Conservation (phyloP, 805 yeast genomes). For the Candida nemodendra region DNA sequence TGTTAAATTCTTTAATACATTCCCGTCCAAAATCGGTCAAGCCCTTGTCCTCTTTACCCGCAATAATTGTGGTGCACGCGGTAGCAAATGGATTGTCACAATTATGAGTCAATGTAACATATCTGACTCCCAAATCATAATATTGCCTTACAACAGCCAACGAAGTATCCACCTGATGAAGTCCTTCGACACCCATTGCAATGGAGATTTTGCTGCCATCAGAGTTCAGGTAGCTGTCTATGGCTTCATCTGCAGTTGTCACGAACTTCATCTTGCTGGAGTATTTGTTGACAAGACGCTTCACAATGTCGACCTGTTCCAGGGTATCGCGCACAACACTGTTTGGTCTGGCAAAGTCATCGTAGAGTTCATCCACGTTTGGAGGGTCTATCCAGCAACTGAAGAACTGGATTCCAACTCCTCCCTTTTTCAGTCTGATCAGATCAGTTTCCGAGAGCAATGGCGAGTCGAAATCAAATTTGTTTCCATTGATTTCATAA, state of each 20-base stretch:
- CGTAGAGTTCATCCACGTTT: slow-evolving; percentile 36
- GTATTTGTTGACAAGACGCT: slow-evolving; percentile 43
- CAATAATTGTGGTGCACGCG: slow-evolving; percentile 48
- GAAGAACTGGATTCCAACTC: slow-evolving; percentile 50
- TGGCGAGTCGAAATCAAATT: slow-evolving; percentile 35
- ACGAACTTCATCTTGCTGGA: slow-evolving; percentile 41
- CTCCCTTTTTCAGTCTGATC: slow-evolving; percentile 40
- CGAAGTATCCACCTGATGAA: slow-evolving; percentile 51
- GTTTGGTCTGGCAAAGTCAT: slow-evolving; percentile 44
- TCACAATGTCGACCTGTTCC: slow-evolving; percentile 52
- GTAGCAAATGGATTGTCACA: slow-evolving; percentile 60
- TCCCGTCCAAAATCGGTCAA: slow-evolving; percentile 41
- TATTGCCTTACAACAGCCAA: slow-evolving; percentile 49
- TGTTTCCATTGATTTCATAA: slow-evolving; percentile 34
- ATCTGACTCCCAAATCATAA: slow-evolving; percentile 50
- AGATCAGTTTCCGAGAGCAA: slow-evolving; percentile 46
- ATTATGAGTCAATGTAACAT: slow-evolving; percentile 53
- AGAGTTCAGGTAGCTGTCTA: slow-evolving; percentile 30
- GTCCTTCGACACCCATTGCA: slow-evolving; percentile 53
- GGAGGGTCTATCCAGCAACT: slow-evolving; percentile 49
- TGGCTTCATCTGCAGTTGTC: slow-evolving; percentile 40
- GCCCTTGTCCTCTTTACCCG: slow-evolving; percentile 46
- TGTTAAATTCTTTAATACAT: slow-evolving; percentile 48
- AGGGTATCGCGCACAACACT: slow-evolving; percentile 50
- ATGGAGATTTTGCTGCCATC: slow-evolving; percentile 39